Conservation (phyloP, 306 rosid genomes). For the Adenanthera pavonina region DNA sequence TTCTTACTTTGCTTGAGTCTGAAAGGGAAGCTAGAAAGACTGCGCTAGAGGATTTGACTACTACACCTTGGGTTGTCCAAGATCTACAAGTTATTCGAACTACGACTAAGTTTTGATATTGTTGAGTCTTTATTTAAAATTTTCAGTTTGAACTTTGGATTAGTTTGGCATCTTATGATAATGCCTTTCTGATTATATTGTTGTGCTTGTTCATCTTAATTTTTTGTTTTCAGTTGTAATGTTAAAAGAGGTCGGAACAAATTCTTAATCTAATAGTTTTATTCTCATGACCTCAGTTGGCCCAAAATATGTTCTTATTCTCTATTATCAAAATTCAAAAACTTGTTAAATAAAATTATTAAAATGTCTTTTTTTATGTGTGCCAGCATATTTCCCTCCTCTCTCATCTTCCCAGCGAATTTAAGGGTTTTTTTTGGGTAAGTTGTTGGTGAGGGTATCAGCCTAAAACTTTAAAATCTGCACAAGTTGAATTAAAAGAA, state of each 20-base stretch:
- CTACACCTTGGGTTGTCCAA: background rate
- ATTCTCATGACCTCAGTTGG: background rate
- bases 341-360: too few relatives aligned
- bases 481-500: too few relatives aligned
- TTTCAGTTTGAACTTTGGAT: constrained; percentile 13
- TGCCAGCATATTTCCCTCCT: too few relatives aligned
- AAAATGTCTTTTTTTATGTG: too few relatives aligned
- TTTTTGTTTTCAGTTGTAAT: background rate
- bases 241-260: background rate
- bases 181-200: background rate
- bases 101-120: constrained; percentile 13
- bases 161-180: background rate
- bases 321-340: too few relatives aligned
- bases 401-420: too few relatives aligned
- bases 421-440: too few relatives aligned
- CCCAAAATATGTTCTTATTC: too few relatives aligned
- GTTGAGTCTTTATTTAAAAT: background rate
- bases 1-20: constrained; percentile 58
- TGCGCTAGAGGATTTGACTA: constrained; percentile 46
- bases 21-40: constrained; percentile 62
- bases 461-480: too few relatives aligned
- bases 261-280: background rate
- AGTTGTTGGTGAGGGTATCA: too few relatives aligned
- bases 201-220: background rate
- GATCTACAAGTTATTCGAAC: constrained; percentile 11